Evolutionary conservation across 257 asterid genomes (phyloP), one percentile per base, ranked within the genome.

Genomic region (Cordia subcordata): DNA sequence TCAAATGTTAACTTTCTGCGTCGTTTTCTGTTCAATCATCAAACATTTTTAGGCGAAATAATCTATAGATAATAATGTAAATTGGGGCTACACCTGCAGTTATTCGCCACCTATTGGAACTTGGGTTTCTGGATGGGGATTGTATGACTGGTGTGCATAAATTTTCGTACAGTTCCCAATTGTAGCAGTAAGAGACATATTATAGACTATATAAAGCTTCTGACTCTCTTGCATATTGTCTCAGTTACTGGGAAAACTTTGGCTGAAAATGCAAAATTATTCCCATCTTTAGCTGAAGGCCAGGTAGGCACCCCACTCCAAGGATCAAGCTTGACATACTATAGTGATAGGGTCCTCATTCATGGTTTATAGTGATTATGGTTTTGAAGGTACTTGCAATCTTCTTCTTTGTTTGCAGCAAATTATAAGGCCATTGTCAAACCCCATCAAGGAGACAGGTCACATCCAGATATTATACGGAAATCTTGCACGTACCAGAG

Each of bases 11-110:
- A 51, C 55, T 57, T 11, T 54, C 38, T 55, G 38, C 63, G 17
- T 40, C 47, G 11, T 15, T 16, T 39, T 58, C 59, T 57, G 57
- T 23, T 63, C 63, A 44, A 27, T 68, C 14, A 14, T 54, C 19
- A 27, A 27, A 32, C 17, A 65, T 49, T 23, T 27, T 59, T 32
- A 44, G 22, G 5, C 14, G 13, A 17, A 10, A 9, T 16, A 37
- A 37, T 45, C 18, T 57, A 37, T n/a, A 20, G 13, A 27, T 39
- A 38, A 27, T 59, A 60, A 14, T 69, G 33, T 67, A 92, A 96
- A 88, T 92, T 79, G 99, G 99, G 77, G 96, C 96, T 39, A 92
- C 96, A 56, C 96, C 95, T 52, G 95, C 99, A 47, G 71, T 92
- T 58, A 84, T 81, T 66, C 90, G 86, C 47, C 58, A 82, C 72